phyloP scores from a whole-genome alignment of 2,329 filamentous ascomycete genomes.

The Epichloe uncinata region DNA sequence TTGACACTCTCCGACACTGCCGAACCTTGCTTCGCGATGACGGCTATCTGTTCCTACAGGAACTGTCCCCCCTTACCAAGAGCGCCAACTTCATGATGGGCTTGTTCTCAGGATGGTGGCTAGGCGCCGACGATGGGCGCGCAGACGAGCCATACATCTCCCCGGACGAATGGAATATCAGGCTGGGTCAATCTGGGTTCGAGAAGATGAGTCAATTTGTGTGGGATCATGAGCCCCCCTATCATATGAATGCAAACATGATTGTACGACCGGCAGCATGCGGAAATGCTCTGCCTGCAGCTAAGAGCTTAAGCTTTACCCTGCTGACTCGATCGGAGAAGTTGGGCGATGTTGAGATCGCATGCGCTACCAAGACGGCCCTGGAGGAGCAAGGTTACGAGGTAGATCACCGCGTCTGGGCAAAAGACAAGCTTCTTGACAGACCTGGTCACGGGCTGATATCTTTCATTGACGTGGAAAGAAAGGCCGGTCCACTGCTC shows the following conservation, averaged over 20 bases:
- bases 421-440: no score
- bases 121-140: not conserved
- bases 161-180: not conserved
- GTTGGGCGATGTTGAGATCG: no score
- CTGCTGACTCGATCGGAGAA: no score
- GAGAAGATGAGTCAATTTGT: not conserved
- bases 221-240: not conserved
- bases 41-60: constrained; percentile 4
- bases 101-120: not conserved
- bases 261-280: not conserved
- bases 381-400: no score
- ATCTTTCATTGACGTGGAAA: no score
- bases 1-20: constrained; percentile 9
- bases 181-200: constrained; percentile 1
- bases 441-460: no score
- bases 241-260: not conserved
- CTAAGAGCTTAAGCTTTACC: no score
- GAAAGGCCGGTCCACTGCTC: no score
- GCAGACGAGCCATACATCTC: not conserved
- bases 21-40: constrained; percentile 3
- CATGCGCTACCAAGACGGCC: no score
- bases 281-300: no score
- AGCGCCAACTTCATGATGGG: constrained; percentile 2
- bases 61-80: not conserved
- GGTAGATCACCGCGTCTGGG: no score